Conservation (phyloP, 2,329 filamentous ascomycete species). For the Bipolaris oryzae region DNA sequence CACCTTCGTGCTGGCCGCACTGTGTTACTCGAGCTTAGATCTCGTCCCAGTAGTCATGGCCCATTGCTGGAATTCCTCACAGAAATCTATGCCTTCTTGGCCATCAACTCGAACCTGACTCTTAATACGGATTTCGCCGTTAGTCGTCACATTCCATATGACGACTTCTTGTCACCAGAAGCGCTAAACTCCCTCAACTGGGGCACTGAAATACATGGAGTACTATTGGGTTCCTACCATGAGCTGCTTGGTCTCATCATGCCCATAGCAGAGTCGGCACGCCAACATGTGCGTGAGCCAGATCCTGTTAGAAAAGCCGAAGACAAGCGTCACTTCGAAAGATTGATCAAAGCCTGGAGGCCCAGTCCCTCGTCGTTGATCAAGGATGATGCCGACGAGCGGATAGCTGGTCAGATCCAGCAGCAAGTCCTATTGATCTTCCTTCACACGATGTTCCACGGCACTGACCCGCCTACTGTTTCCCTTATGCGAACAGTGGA, state of each 20-base stretch:
- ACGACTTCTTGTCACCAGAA: slow-evolving; percentile 2
- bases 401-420: slow-evolving; percentile 1
- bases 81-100: slow-evolving; percentile 8
- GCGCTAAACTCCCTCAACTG: not conserved
- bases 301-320: not conserved
- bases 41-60: not conserved
- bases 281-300: not conserved
- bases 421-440: slow-evolving; percentile 6
- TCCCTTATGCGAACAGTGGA: not conserved
- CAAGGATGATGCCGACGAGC: not conserved
- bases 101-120: slow-evolving; percentile 4
- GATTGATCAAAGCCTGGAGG: slow-evolving; percentile 1
- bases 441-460: slow-evolving; percentile 6
- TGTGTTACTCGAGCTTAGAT: slow-evolving; percentile 2
- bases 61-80: slow-evolving; percentile 4
- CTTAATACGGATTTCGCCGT: not conserved
- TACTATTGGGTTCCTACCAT: slow-evolving; percentile 3
- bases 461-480: not conserved
- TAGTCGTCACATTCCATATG: slow-evolving; percentile 3
- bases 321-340: not conserved
- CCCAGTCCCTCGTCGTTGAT: not conserved
- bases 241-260: slow-evolving; percentile 7
- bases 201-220: slow-evolving; percentile 2
- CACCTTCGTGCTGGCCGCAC: slow-evolving; percentile 8
- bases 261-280: slow-evolving; percentile 5